Base-by-base conservation (phyloP, 2,329 filamentous ascomycete species). In the Sphaerulina musiva region DNA sequence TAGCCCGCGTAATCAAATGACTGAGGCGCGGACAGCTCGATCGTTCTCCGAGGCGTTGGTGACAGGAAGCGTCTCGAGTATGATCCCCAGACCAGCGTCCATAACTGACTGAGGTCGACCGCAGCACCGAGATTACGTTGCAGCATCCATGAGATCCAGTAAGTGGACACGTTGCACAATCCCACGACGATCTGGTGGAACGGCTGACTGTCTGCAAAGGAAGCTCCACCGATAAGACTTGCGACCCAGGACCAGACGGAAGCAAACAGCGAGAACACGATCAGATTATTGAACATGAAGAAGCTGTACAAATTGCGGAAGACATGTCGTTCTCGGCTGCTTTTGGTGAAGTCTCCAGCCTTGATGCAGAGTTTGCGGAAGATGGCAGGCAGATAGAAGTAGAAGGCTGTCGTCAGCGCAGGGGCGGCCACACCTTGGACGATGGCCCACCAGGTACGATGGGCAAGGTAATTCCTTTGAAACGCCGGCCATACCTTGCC, bases 271-370 rank as follows among this genome's bases (percentile, higher is more conserved):
- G 91, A 96, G 72, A 97, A 97, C 54, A 97, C 84, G 61, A 98
- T 76, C 52, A 98, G 73, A 68, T 97, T 97, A 80, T 98, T 98
- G 78, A 98, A 90, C 49, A 96, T 82, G 72, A 98, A 98, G 75
- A 98, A 98, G 14, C 87, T 81, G 72, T 95, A 98, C 2, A 98
- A 79, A 71, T 95, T 95, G 59, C 83, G 84, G 55, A 93, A 80
- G 49, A 98, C 93, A 70, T 97, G 92, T 31, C 89, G 81, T 69
- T 98, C 93, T 51, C 93, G 83, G 26, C 89, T 88, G 0, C 89
- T 95, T 73, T 97, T 98, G 46, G 89, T 95, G 60, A 87, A 80
- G 68, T 97, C 92, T 59, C 93, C 93, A 4, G 88, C 87, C 61
- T 82, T 82, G 57, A 90, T 85, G 5, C 89, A 86, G 38, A 98